These are phyloP conservation scores for Earliella scabrosa DNA, from an alignment of 1,284 basidiomycete genomes.

Conservation along the genomic window DNA sequence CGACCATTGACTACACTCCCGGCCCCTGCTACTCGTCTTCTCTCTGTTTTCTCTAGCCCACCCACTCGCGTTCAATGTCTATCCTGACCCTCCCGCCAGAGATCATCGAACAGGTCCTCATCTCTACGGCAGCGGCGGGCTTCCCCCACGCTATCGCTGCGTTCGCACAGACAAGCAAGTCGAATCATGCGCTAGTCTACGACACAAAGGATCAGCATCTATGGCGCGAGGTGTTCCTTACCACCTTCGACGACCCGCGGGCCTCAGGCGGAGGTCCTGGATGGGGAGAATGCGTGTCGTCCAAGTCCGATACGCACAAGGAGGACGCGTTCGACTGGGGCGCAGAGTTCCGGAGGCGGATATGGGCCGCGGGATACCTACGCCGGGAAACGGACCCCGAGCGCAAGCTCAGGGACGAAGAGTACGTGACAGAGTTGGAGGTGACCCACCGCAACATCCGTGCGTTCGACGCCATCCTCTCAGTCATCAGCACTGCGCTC, in stretches of 20 bases:
- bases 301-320: neutral
- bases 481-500: slow-evolving; percentile 35
- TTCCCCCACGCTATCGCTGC: slow-evolving; percentile 42
- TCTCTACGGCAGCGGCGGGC: slow-evolving; percentile 37
- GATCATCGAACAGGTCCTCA: slow-evolving; percentile 48
- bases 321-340: slow-evolving; percentile 30
- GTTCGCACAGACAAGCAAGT: slow-evolving; percentile 48
- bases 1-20: neutral
- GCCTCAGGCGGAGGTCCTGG: slow-evolving; percentile 17
- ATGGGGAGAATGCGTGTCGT: slow-evolving; percentile 6
- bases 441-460: slow-evolving; percentile 4
- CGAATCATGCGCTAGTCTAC: slow-evolving; percentile 46
- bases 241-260: slow-evolving; percentile 54
- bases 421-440: neutral
- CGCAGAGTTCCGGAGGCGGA: slow-evolving; percentile 26
- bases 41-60: neutral
- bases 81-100: slow-evolving; percentile 40
- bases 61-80: slow-evolving; percentile 1
- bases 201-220: slow-evolving; percentile 48
- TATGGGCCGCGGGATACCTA: slow-evolving; percentile 30
- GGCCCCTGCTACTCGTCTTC: neutral
- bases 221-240: slow-evolving; percentile 56
- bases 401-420: neutral
- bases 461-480: slow-evolving; percentile 34
- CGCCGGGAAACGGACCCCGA: slow-evolving; percentile 16